Base-by-base conservation (phyloP, 306 rosid species). In the Carpinus fangiana region DNA sequence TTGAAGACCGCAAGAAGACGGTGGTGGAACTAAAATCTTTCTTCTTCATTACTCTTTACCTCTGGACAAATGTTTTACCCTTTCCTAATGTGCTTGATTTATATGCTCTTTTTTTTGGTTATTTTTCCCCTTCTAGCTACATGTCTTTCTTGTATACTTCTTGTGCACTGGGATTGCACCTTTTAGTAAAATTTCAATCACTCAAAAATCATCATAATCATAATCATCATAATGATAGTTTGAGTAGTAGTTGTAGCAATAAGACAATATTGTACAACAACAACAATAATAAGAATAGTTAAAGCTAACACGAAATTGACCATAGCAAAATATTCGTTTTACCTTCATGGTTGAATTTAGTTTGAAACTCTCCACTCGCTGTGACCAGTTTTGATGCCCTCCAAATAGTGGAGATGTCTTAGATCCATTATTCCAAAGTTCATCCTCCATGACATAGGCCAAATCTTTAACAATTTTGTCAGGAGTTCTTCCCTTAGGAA, bases 281-380 rank as follows among this genome's bases (percentile, higher is more conserved):
- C 8, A 66, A 66, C 13, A 38, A 38, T 18, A 38, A 41, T 17
- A 66, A 17, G 3, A 80, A 7, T 5, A 38, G 28, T 36, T 60
- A 61, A 70, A 70, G 26, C 66, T 73, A 72, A 80, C 54, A 57
- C 54, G 31, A 73, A 47, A 77, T 43, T 12, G 59, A 74, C 6
- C 1, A 3, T 23, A 78, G 45, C 8, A 65, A 48, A 45, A 43
- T 68, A 28, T 61, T 61, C 7, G 38, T 65, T 71, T 87, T 87
- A 86, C 98, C 99, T 93, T 95, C 99, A 93, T 93, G 69, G 85
- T 84, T 73, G 98, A 82, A 38, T 84, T 89, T 59, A 83, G 86
- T 85, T 87, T 90, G 87, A 91, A 95, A 88, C 92, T 93, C 70
- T 91, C 80, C 75, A 89, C 96, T 87, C 99, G 88, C 41, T 89